phyloP scores from a whole-genome alignment of 768 basidiomycete species.

The Leccinum truebloodii region DNA sequence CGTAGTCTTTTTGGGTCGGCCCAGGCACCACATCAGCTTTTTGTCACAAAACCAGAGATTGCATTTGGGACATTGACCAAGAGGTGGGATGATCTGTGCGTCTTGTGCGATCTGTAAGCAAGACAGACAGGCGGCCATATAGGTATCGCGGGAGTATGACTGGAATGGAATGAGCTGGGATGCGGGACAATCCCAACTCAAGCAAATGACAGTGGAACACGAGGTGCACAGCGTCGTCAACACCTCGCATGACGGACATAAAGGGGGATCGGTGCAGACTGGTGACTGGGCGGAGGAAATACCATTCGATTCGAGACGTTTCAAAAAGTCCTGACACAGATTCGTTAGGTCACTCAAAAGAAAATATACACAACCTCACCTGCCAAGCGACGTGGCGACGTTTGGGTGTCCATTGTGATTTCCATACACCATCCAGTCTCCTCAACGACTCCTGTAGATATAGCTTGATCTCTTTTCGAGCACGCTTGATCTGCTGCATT shows the following conservation, averaged over 20 bases:
- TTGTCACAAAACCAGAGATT: constrained; percentile 23
- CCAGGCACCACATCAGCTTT: constrained; percentile 24
- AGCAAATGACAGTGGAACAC: constrained; percentile 18
- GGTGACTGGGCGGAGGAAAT: neutral
- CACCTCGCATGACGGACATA: constrained; percentile 16
- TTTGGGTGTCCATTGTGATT: too few species aligned
- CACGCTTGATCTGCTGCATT: constrained; percentile 17
- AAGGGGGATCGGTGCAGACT: neutral
- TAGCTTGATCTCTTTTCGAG: too few species aligned
- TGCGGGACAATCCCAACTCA: constrained; percentile 17
- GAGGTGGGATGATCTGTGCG: neutral
- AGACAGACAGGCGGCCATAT: constrained; percentile 6
- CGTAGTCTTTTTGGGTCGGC: constrained; percentile 16
- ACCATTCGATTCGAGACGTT: constrained; percentile 15
- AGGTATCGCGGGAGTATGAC: constrained; percentile 17
- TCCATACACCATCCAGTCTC: neutral
- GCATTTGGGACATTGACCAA: constrained; percentile 25
- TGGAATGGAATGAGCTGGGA: constrained; percentile 19
- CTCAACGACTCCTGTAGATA: too few species aligned
- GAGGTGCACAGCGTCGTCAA: constrained; percentile 12
- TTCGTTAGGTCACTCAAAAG: neutral
- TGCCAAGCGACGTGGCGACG: too few species aligned
- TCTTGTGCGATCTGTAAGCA: constrained; percentile 4
- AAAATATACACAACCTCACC: neutral
- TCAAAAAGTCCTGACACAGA: constrained; percentile 19